A percentile compares a stretch with the other conserved stretches of the same genome.
Evolutionary conservation across 1,284 basidiomycete species (phyloP).

Genomic region (Takashimella tepidaria): DNA sequence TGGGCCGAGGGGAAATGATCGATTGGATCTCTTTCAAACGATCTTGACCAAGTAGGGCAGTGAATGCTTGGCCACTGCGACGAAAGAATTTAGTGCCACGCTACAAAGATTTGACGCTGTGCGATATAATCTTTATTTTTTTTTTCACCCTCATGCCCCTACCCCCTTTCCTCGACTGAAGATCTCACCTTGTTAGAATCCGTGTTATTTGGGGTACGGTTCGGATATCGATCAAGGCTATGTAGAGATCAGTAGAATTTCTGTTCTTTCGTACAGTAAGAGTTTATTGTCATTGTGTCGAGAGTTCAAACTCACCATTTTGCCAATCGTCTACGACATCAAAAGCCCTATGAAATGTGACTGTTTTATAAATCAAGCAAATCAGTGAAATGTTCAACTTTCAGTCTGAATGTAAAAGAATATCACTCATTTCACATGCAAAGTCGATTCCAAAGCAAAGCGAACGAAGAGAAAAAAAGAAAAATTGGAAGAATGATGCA

Average conservation of each 20-base stretch:
- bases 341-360: constrained; percentile 77
- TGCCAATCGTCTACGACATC: constrained; percentile 61
- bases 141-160: too few relatives aligned
- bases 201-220: constrained; percentile 61
- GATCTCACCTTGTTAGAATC: constrained; percentile 63
- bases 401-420: constrained; percentile 58
- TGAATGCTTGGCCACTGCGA: constrained; percentile 24
- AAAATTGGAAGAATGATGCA: too few relatives aligned
- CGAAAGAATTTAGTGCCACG: background rate
- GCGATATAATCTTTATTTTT: too few relatives aligned
- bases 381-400: constrained; percentile 51
- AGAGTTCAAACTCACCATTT: constrained; percentile 5
- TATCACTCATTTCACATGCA: constrained; percentile 31
- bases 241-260: background rate
- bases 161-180: too few relatives aligned
- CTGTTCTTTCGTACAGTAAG: too few relatives aligned
- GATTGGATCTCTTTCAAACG: constrained; percentile 6
- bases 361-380: constrained; percentile 42
- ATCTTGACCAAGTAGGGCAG: constrained; percentile 13
- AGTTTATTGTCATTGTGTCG: background rate
- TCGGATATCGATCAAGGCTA: constrained; percentile 57
- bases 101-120: background rate
- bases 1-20: constrained; percentile 31
- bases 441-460: background rate
- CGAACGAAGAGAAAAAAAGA: background rate